A percentile compares a stretch with the other conserved stretches of the same genome.
phyloP scores from a whole-genome alignment of 106 monocot species.

The Allium cepa region DNA sequence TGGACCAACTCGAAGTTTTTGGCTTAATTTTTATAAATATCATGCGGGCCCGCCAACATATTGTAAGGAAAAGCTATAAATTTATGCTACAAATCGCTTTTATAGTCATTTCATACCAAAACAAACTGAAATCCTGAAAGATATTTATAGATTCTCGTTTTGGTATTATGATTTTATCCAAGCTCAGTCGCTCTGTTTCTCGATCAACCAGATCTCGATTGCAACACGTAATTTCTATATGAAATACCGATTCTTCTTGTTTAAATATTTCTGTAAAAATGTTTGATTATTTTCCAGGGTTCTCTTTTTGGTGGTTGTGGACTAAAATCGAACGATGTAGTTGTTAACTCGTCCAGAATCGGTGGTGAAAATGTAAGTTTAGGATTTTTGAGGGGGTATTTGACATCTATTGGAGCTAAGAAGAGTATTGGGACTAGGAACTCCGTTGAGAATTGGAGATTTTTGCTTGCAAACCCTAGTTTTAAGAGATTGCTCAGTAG shows the following conservation, averaged over 20 bases:
- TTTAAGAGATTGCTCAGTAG: slow-evolving; percentile 70
- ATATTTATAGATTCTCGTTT: too few relatives aligned
- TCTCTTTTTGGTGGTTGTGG: slow-evolving; percentile 20
- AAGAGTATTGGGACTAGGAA: slow-evolving; percentile 16
- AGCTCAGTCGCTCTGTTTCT: slow-evolving; percentile 48
- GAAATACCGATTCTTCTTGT: background rate
- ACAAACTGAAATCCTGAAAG: too few relatives aligned
- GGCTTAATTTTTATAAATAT: too few relatives aligned
- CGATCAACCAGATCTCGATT: slow-evolving; percentile 43
- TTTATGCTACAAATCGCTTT: too few relatives aligned
- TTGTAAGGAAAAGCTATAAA: too few relatives aligned
- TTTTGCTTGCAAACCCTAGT: slow-evolving; percentile 48
- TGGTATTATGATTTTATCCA: slow-evolving; percentile 56
- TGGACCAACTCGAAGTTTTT: too few relatives aligned
- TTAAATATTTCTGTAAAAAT: background rate
- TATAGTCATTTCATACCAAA: too few relatives aligned
- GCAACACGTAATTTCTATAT: slow-evolving; percentile 22
- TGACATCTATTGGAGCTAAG: slow-evolving; percentile 30
- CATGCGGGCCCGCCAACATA: too few relatives aligned
- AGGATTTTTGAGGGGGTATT: slow-evolving; percentile 46
- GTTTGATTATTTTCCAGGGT: background rate
- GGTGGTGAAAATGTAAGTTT: slow-evolving; percentile 16
- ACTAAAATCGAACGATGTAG: slow-evolving; percentile 8
- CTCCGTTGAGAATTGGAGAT: slow-evolving; percentile 40
- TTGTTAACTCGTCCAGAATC: background rate